A percentile compares a stretch with the other conserved stretches of the same genome.
Evolutionary conservation across 306 rosid species (phyloP).

Genomic region (Sphenostylis stenocarpa): DNA sequence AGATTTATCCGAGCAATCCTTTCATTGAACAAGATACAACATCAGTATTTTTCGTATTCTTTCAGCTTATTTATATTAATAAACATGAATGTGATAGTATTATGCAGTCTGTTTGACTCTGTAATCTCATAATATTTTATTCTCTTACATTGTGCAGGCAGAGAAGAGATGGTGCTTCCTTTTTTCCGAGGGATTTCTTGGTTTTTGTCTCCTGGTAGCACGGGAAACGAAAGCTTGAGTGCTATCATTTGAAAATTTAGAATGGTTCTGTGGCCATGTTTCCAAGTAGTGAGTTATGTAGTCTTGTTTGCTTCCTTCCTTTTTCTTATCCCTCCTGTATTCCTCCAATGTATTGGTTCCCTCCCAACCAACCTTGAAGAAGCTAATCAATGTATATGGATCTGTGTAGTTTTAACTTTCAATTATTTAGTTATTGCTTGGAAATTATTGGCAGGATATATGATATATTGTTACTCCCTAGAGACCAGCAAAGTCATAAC

Average conservation of each 20-base stretch:
- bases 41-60: neutral
- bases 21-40: constrained; percentile 7
- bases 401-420: constrained; percentile 4
- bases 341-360: neutral
- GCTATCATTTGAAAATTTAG: neutral
- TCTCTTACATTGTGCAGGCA: constrained; percentile 26
- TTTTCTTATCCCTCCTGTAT: neutral
- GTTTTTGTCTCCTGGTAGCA: constrained; percentile 7
- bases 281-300: neutral
- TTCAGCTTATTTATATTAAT: constrained; percentile 3
- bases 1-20: neutral
- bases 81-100: constrained; percentile 1
- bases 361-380: neutral
- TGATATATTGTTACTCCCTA: no score
- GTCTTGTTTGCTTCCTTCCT: neutral
- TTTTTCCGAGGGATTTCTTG: neutral
- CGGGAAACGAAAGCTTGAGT: constrained; percentile 19
- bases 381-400: constrained; percentile 23
- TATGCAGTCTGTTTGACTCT: constrained; percentile 3
- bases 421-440: constrained; percentile 6
- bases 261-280: constrained; percentile 16
- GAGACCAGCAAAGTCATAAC: no score
- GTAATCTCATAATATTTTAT: neutral
- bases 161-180: constrained; percentile 21
- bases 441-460: neutral